phyloP scores from a whole-genome alignment of 441 rosid species.

The Erodium chrysanthum region DNA sequence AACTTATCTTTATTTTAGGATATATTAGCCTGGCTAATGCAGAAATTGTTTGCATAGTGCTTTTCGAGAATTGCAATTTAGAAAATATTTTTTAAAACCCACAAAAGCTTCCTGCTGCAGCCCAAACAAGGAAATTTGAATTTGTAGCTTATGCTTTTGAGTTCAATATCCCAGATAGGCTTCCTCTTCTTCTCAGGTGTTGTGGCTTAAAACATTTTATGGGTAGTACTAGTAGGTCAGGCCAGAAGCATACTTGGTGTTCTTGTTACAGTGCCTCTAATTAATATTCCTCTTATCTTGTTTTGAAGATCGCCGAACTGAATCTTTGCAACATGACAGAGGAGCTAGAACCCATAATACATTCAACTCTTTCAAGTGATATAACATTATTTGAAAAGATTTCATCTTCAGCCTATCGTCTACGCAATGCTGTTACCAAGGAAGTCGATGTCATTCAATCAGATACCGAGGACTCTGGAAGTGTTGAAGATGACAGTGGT shows the following conservation, averaged over 20 bases:
- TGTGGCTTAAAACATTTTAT: background rate
- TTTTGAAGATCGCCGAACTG: slow-evolving; percentile 58
- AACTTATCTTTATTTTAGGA: background rate
- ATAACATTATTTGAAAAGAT: slow-evolving; percentile 89
- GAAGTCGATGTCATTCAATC: slow-evolving; percentile 44
- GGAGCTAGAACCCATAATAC: slow-evolving; percentile 53
- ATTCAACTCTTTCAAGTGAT: slow-evolving; percentile 85
- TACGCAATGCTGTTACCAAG: slow-evolving; percentile 47
- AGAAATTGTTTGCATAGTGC: background rate
- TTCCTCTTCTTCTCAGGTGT: background rate
- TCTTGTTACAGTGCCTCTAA: background rate
- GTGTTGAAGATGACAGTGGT: slow-evolving; percentile 62
- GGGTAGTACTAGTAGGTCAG: background rate
- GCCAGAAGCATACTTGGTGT: background rate
- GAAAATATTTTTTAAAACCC: background rate
- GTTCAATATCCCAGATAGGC: background rate
- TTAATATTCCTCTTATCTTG: slow-evolving; percentile 1
- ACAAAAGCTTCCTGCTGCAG: slow-evolving; percentile 4
- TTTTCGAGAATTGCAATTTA: background rate
- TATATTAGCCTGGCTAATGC: background rate
- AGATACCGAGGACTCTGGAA: slow-evolving; percentile 71
- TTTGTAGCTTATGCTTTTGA: background rate
- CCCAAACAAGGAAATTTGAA: background rate
- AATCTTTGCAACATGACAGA: slow-evolving; percentile 45
- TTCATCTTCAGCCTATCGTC: slow-evolving; percentile 63